Evolutionary conservation across 2,329 filamentous ascomycete species (phyloP).

Genomic region (Colletotrichum neosansevieriae): DNA sequence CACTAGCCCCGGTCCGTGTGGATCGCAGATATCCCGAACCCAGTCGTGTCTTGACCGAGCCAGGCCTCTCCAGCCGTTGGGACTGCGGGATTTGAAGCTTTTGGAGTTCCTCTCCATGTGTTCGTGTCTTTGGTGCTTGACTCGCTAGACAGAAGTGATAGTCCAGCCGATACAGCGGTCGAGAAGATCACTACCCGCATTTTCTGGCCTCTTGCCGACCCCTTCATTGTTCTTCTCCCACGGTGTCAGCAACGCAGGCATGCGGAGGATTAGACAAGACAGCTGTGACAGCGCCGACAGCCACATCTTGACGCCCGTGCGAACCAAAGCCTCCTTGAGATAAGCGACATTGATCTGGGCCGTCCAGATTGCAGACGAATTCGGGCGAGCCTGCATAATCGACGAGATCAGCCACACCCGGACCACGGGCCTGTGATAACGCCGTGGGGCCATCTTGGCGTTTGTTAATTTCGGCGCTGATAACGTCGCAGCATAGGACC

Average conservation of each 20-base stretch:
- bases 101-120: background rate
- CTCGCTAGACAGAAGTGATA: slow-evolving; percentile 2
- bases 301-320: background rate
- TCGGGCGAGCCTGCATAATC: slow-evolving; percentile 5
- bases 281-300: background rate
- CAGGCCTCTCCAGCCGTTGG: background rate
- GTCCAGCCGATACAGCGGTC: slow-evolving; percentile 1
- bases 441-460: background rate
- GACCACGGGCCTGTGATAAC: slow-evolving; percentile 11
- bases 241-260: background rate
- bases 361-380: background rate
- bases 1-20: background rate
- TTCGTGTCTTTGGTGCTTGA: slow-evolving; percentile 15
- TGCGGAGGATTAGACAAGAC: background rate
- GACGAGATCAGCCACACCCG: slow-evolving; percentile 2
- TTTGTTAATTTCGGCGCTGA: slow-evolving; percentile 2
- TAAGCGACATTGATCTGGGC: slow-evolving; percentile 20
- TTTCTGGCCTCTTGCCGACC: background rate
- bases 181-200: background rate
- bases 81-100: background rate
- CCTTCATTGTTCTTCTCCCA: background rate
- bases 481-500: background rate
- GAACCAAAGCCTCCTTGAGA: slow-evolving; percentile 5
- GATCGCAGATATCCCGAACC: background rate
- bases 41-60: background rate